Conservation (phyloP, 2,329 filamentous ascomycete genomes). For the Lecanicillium sp. region DNA sequence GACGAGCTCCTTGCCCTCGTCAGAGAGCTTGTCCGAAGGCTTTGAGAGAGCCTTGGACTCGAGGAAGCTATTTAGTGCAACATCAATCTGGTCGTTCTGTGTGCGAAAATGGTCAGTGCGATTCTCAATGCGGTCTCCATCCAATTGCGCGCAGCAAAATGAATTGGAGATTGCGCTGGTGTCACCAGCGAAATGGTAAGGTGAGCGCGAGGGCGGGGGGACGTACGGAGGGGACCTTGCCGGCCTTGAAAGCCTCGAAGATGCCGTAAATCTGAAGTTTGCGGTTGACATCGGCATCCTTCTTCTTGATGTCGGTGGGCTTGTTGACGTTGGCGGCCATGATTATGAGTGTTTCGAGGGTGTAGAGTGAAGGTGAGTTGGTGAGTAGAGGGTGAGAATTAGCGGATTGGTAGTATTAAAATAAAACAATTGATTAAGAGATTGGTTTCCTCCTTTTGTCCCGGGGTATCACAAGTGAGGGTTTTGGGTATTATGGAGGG, state of each 20-base stretch:
- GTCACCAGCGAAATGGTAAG: constrained; percentile 3
- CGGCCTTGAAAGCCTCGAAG: constrained; percentile 71
- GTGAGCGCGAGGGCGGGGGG: neutral
- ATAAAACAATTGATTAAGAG: neutral
- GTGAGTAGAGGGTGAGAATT: neutral
- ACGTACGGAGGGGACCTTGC: constrained; percentile 83
- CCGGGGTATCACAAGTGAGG: constrained; percentile 8
- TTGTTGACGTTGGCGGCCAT: constrained; percentile 53
- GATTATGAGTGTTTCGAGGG: constrained; percentile 7
- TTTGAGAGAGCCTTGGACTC: constrained; percentile 59
- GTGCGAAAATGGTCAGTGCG: constrained; percentile 9
- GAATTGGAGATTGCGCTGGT: neutral
- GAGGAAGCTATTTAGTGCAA: constrained; percentile 85
- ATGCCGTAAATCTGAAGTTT: constrained; percentile 97
- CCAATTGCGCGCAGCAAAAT: too few species aligned
- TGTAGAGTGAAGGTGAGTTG: neutral
- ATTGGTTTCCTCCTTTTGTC: neutral
- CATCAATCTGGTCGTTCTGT: constrained; percentile 90
- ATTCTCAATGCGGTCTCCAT: too few species aligned
- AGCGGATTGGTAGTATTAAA: neutral
- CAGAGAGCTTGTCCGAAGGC: constrained; percentile 70
- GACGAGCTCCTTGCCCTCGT: constrained; percentile 74
- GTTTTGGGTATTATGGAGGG: constrained; percentile 6
- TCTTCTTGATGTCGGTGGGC: constrained; percentile 64
- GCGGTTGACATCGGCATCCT: constrained; percentile 81